Evolutionary conservation across 257 asterid genomes (phyloP), one percentile per base, ranked within the genome.

Genomic region (Coffea canephora): DNA sequence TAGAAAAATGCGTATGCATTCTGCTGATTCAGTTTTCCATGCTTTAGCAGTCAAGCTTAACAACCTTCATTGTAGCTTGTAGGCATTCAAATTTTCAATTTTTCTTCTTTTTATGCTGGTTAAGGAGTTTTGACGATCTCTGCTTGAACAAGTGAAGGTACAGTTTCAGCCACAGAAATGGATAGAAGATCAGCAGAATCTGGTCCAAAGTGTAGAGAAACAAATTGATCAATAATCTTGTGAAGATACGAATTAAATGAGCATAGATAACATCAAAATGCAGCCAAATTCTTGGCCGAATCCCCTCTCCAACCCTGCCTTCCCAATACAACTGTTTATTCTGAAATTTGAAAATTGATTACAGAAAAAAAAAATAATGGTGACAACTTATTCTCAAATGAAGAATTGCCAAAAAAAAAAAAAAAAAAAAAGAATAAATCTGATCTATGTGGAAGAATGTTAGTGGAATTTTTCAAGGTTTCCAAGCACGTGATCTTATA

Each of bases 81-180:
- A 19, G 36, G 54, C 57, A 23, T 73, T 52, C 36, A 62, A 41
- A 62, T 2, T 48, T 43, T 71, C 66, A 83, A 27, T 70, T 87
- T 72, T 67, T 71, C 89, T 91, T 93, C 90, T 54, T 15, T 3
- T 87, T 87, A 71, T 84, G 88, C 82, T 91, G 88, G 84, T 91
- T 93, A 43, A 97, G 89, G 71, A 93, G 89, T 82, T 95, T 95
- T 12, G 94, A 91, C 9, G 91, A 79, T 0, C 99, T 93, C 84
- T 92, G 99, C 90, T 89, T 91, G 87, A 93, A 93, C 77, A 95
- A 78, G 83, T 95, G 98, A 77, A 92, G 92, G 90, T 93, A 95
- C 54, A 95, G 96, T 82, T 95, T 92, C 89, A 93, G 85, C 99
- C 99, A 95, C 73, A 92, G 67, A 68, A 95, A 82, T 59, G 98